Evolutionary conservation across 345 rosid genomes (phyloP), one percentile per base, ranked within the genome.

Genomic region (Microcos paniculata): DNA sequence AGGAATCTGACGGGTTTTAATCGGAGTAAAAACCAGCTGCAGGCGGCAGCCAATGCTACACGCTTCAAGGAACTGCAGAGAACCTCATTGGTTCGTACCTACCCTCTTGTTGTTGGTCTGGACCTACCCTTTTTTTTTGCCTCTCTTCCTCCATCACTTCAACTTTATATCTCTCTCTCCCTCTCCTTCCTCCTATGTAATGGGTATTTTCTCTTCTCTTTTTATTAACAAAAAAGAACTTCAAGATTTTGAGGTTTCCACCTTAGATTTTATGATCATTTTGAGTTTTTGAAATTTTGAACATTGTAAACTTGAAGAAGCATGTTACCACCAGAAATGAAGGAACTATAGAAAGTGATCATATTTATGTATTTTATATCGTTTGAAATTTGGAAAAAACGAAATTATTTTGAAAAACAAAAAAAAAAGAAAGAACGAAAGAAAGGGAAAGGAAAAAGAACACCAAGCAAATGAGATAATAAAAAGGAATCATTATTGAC

Each of bases 11-110:
- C 42, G 79, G 70, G 78, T 55, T 18, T 62, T 56, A 61, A 77
- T 82, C 58, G 68, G 77, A 72, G 76, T 3, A 16, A 45, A 81
- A 73, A 76, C 62, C 82, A 56, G 67, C 13, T 73, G 73, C 62
- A 72, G 67, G 67, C 67, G 9, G 67, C 53, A 76, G 69, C 71
- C 52, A 63, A 62, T 52, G 69, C 62, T 70, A 71, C 63, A 75
- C 51, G 33, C 64, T 70, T 43, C 75, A 58, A 65, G 79, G 66
- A 75, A 75, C 51, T 31, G 75, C 75, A 73, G 74, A 61, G 21
- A 73, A 77, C 46, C 73, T 73, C 70, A 79, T 85, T 80, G 87
- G 88, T 70, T 78, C 69, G 63, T 73, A 80, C 70, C 53, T n/a
- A n/a, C n/a, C n/a, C n/a, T n/a, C n/a, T n/a, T n/a, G n/a, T n/a